Base-by-base conservation (phyloP, 2,329 filamentous ascomycete genomes). In the Cadophora malorum region DNA sequence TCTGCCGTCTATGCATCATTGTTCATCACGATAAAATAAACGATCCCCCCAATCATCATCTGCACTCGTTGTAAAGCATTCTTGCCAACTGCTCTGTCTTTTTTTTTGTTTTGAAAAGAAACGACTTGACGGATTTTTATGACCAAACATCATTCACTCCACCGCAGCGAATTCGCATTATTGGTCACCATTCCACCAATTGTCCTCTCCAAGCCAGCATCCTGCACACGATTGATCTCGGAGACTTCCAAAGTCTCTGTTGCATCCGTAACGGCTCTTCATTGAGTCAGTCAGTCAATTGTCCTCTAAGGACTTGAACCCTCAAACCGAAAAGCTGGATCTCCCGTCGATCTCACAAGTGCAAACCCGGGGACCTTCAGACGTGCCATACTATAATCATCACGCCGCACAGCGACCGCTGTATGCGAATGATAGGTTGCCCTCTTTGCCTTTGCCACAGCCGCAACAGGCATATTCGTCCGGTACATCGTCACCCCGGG, bases 261-360 rank as follows among this genome's bases (percentile, higher is more conserved):
- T 35, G 14, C 53, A 41, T 35, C 52, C 64, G 31, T 68, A 55
- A 67, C 66, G 71, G 59, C 68, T 72, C 72, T 70, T 71, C 70
- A 64, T 69, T 70, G 73, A 74, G 73, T 72, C 66, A 69, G 67
- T 67, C 70, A 56, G 52, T 68, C 67, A 70, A 72, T 69, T 73
- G 74, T 78, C 75, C 74, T 71, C 64, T 64, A 63, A 67, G 75
- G 76, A 76, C 75, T 72, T 74, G 70, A 74, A 66, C 71, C 53
- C 58, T 70, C 68, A 88, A 83, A 91, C 89, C 92, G 92, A 88
- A 90, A 96, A 94, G 86, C 93, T 96, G 93, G 93, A 94, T 92
- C 89, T 94, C 81, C 91, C 92, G 83, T 92, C 92, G 83, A 91
- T 94, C 79, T 91, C 91, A 79, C 90, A 92, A 84, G 88, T 92